phyloP scores from a whole-genome alignment of 352 stramenopile genomes.

The Phytopythium helicoides region DNA sequence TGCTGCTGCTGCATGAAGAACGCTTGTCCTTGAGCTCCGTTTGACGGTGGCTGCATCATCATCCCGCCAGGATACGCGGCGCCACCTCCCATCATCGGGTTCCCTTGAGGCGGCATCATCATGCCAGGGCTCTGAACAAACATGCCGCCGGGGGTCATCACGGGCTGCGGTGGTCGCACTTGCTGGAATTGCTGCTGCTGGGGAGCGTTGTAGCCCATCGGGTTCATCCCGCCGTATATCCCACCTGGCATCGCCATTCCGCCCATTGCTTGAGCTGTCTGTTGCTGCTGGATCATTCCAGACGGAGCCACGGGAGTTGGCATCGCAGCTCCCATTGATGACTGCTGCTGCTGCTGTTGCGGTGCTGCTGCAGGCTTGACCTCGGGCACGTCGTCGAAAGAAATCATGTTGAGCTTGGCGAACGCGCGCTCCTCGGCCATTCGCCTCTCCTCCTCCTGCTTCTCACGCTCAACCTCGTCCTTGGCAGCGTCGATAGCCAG shows the following conservation, averaged over 20 bases:
- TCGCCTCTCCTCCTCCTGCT: conserved; percentile 52
- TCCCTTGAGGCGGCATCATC: conserved; percentile 14
- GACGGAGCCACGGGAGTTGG: conserved; percentile 4
- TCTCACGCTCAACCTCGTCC: conserved; percentile 33
- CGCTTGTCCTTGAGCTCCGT: neutral
- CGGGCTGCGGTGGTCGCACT: conserved; percentile 37
- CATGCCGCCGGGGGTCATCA: conserved; percentile 11
- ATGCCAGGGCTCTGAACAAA: neutral
- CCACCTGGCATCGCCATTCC: conserved; percentile 7
- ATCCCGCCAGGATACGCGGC: neutral
- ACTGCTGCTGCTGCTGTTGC: conserved; percentile 17
- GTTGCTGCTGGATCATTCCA: conserved; percentile 9
- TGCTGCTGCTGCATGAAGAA: no score
- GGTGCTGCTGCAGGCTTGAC: conserved; percentile 2
- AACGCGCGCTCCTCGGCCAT: conserved; percentile 57
- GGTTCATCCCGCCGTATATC: neutral
- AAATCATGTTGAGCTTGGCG: conserved; percentile 79
- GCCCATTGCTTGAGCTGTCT: conserved; percentile 2
- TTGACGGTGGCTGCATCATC: conserved; percentile 16
- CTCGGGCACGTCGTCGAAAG: conserved; percentile 49
- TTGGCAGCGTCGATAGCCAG: conserved; percentile 51
- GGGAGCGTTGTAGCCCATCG: neutral
- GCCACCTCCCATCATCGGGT: conserved; percentile 11
- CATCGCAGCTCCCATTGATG: neutral
- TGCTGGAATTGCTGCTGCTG: conserved; percentile 21